These are phyloP conservation scores for Ilyonectria mors-panacis DNA, from an alignment of 2,329 filamentous ascomycete genomes.

Conservation along the genomic window DNA sequence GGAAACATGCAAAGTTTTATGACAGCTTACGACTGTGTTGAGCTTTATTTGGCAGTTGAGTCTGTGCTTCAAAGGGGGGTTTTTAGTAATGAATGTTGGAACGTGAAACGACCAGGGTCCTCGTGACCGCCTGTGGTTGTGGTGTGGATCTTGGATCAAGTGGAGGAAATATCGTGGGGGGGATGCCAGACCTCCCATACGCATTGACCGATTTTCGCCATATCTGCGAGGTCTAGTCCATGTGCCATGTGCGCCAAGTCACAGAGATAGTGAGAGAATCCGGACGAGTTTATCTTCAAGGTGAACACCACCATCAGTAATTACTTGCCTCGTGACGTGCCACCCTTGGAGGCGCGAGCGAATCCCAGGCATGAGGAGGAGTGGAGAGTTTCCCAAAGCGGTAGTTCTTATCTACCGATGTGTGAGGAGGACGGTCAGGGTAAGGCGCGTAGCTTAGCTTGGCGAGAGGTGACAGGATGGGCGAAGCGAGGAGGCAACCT, in stretches of 20 bases:
- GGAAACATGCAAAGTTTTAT: not conserved
- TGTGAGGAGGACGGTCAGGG: not conserved
- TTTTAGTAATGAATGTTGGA: not conserved
- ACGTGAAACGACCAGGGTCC: slow-evolving; percentile 7
- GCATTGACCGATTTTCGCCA: slow-evolving; percentile 2
- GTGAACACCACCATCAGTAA: slow-evolving; percentile 9
- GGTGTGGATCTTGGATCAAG: slow-evolving; percentile 3
- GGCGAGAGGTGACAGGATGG: not conserved
- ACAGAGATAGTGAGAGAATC: not conserved
- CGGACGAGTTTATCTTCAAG: not conserved
- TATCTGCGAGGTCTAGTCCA: not conserved
- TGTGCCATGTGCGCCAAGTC: not conserved
- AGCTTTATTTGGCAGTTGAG: not conserved
- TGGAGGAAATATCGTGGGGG: slow-evolving; percentile 1
- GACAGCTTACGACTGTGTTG: not conserved
- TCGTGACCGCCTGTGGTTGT: not conserved
- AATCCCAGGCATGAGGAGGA: slow-evolving; percentile 19
- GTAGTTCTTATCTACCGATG: slow-evolving; percentile 28
- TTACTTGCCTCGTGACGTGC: slow-evolving; percentile 9
- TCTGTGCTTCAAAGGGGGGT: slow-evolving; percentile 11
- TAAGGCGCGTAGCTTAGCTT: not conserved
- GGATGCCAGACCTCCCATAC: not conserved
- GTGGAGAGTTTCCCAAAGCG: slow-evolving; percentile 21
- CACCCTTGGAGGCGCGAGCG: slow-evolving; percentile 11
- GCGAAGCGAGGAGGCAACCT: not conserved